phyloP scores from a whole-genome alignment of 306 rosid genomes.

The Macrotyloma uniflorum region DNA sequence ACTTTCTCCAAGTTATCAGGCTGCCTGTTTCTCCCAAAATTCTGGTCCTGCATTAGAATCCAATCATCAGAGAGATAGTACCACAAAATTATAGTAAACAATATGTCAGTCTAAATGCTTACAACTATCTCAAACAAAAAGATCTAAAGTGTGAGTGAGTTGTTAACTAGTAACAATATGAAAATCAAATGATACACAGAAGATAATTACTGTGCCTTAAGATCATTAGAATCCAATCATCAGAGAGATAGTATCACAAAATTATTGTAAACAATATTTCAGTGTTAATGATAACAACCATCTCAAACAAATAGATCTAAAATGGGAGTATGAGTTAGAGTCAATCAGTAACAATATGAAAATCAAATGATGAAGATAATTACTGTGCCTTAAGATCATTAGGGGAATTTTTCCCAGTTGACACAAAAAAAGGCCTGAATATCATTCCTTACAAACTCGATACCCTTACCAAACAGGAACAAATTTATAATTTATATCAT shows the following conservation, averaged over 20 bases:
- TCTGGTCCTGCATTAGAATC: slow-evolving; percentile 63
- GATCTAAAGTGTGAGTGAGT: background rate
- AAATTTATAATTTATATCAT: background rate
- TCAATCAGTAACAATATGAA: slow-evolving; percentile 1
- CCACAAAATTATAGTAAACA: slow-evolving; percentile 5
- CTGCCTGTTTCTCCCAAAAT: slow-evolving; percentile 54
- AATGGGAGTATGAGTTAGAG: background rate
- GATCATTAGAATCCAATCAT: slow-evolving; percentile 38
- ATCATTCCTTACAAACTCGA: background rate
- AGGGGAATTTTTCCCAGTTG: background rate
- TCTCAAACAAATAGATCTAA: background rate
- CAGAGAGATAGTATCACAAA: slow-evolving; percentile 27
- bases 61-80: slow-evolving; percentile 33
- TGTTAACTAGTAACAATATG: slow-evolving; percentile 18
- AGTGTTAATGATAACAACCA: slow-evolving; percentile 20
- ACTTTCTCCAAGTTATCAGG: slow-evolving; percentile 72
- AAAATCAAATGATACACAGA: background rate
- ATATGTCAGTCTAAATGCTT: slow-evolving; percentile 20
- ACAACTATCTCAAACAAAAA: background rate
- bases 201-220: background rate
- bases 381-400: background rate
- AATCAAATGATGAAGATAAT: background rate
- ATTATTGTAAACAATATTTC: slow-evolving; percentile 1
- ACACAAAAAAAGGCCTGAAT: background rate
- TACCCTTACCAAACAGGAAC: background rate